A percentile compares a stretch with the other conserved stretches of the same genome.
Conservation (phyloP, 2,329 filamentous ascomycete species). For the Colletotrichum trifolii region DNA sequence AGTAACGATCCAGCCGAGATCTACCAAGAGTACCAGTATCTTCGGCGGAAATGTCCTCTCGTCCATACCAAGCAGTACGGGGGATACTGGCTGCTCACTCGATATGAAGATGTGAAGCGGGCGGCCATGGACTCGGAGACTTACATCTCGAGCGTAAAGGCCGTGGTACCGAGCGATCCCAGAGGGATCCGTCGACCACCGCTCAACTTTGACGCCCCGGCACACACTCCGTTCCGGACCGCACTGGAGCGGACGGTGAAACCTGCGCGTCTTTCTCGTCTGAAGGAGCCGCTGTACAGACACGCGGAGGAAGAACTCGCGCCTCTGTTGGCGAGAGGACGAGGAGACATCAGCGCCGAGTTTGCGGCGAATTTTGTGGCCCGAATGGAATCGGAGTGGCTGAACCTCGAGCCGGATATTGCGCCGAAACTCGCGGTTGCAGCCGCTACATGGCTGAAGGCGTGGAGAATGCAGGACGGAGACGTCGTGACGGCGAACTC, state of each 20-base stretch:
- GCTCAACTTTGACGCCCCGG: conserved; percentile 39
- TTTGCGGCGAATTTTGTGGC: conserved; percentile 39
- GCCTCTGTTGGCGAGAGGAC: conserved; percentile 20
- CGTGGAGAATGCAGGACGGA: conserved; percentile 38
- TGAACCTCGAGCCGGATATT: conserved; percentile 37
- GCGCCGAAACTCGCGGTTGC: conserved; percentile 36
- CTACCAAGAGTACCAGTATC: conserved; percentile 37
- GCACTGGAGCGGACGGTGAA: conserved; percentile 38
- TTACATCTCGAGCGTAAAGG: conserved; percentile 36
- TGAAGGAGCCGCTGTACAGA: conserved; percentile 22
- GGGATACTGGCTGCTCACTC: conserved; percentile 40
- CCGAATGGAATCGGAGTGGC: conserved; percentile 39
- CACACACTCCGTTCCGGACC: conserved; percentile 39
- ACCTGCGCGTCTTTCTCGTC: conserved; percentile 34
- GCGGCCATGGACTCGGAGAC: conserved; percentile 38
- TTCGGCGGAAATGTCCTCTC: conserved; percentile 37
- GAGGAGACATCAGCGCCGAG: conserved; percentile 37
- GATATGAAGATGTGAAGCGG: conserved; percentile 38
- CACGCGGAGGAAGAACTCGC: conserved; percentile 37
- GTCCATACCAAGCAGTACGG: conserved; percentile 38
- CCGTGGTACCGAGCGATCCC: conserved; percentile 36
- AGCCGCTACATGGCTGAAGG: conserved; percentile 37
- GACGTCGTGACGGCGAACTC: conserved; percentile 36
- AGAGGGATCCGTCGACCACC: conserved; percentile 38
- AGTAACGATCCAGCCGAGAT: conserved; percentile 38